These are phyloP conservation scores for Casaregolazyma suthepensis DNA, from an alignment of 1,139 yeast species.

Conservation along the genomic window DNA sequence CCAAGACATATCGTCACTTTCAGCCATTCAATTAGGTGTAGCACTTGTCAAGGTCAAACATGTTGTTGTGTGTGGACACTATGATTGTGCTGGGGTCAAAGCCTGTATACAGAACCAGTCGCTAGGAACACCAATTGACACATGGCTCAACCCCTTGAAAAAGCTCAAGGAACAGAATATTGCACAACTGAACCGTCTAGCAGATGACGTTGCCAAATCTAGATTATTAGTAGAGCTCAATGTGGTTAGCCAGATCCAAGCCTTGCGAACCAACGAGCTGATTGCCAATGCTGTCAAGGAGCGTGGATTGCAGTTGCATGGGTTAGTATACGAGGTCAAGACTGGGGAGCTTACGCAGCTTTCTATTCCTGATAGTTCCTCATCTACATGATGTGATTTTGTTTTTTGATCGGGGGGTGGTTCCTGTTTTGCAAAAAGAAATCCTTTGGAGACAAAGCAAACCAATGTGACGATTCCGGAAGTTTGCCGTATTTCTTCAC, in stretches of 20 bases:
- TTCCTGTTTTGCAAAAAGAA: not conserved
- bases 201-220: slow-evolving; percentile 43
- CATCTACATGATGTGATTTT: not conserved
- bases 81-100: slow-evolving; percentile 95
- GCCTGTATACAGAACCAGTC: slow-evolving; percentile 69
- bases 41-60: slow-evolving; percentile 79
- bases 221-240: slow-evolving; percentile 72
- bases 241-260: slow-evolving; percentile 54
- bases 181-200: slow-evolving; percentile 34
- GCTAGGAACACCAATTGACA: slow-evolving; percentile 69
- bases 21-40: slow-evolving; percentile 86
- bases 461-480: not conserved
- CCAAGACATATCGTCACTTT: slow-evolving; percentile 69
- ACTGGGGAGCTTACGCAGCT: slow-evolving; percentile 57
- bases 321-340: slow-evolving; percentile 79
- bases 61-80: slow-evolving; percentile 92
- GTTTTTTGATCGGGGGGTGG: too few species aligned
- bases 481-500: not conserved
- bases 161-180: slow-evolving; percentile 58
- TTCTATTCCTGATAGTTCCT: slow-evolving; percentile 23
- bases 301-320: slow-evolving; percentile 82
- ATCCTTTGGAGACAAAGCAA: not conserved
- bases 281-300: slow-evolving; percentile 65
- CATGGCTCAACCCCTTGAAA: slow-evolving; percentile 71
- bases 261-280: slow-evolving; percentile 62